phyloP scores from a whole-genome alignment of 495 filamentous ascomycete genomes.

The Tuber aestivum region DNA sequence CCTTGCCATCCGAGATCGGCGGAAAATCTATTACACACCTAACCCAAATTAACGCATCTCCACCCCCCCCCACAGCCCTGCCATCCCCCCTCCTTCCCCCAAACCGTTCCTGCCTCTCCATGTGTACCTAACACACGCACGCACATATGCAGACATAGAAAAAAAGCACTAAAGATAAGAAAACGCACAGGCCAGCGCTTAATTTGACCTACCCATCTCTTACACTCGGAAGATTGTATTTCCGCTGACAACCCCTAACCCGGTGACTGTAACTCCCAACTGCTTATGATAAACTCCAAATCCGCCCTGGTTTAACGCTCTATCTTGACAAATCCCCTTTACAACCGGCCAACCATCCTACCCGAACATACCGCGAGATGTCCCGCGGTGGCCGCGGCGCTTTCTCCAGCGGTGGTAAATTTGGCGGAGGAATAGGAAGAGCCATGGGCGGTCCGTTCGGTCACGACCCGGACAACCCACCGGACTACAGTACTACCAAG shows the following conservation, averaged over 20 bases:
- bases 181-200: not conserved
- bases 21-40: not conserved
- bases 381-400: slow-evolving; percentile 37
- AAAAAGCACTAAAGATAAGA: not conserved
- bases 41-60: not conserved
- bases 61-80: no score
- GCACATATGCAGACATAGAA: not conserved
- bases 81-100: no score
- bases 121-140: not conserved
- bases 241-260: no score
- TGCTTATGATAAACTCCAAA: not conserved
- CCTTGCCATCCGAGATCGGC: not conserved
- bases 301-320: not conserved
- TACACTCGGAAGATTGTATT: not conserved
- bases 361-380: slow-evolving; percentile 16
- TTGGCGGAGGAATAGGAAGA: slow-evolving; percentile 29
- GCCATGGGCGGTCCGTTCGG: slow-evolving; percentile 24
- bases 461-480: slow-evolving; percentile 35
- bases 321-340: no score
- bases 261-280: not conserved
- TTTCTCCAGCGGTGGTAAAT: slow-evolving; percentile 29
- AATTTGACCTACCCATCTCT: not conserved
- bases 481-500: slow-evolving; percentile 41
- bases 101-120: not conserved
- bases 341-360: not conserved